A percentile compares a stretch with the other conserved stretches of the same genome.
These are phyloP conservation scores for Cyclostephanos invisitatus DNA, from an alignment of 108 stramenopile genomes.

Conservation along the genomic window DNA sequence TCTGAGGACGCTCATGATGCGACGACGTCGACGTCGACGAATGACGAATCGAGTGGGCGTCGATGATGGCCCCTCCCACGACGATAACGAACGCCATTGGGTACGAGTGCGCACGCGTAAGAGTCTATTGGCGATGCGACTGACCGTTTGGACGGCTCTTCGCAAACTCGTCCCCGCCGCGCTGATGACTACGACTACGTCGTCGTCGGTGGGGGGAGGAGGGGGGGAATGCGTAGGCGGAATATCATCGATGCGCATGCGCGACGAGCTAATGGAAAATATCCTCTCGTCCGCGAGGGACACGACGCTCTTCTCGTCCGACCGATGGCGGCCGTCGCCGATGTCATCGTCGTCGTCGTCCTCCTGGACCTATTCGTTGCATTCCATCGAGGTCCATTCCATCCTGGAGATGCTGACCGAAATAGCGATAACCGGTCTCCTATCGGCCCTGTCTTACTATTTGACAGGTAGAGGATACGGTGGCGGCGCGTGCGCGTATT, in stretches of 20 bases:
- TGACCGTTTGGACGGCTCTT: constrained; percentile 34
- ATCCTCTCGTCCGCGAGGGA: constrained; percentile 23
- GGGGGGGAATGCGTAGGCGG: background rate
- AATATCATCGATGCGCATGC: background rate
- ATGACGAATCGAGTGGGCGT: background rate
- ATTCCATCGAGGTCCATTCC: constrained; percentile 32
- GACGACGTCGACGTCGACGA: background rate
- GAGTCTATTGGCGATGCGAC: constrained; percentile 38
- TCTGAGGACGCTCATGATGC: background rate
- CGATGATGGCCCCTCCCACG: background rate
- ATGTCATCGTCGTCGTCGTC: background rate
- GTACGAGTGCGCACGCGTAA: constrained; percentile 7
- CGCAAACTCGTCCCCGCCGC: constrained; percentile 8
- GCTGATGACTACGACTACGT: background rate
- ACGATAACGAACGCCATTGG: background rate
- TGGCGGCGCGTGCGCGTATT: background rate
- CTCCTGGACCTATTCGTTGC: constrained; percentile 24
- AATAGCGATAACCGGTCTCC: constrained; percentile 22
- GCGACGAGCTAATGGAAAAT: constrained; percentile 7
- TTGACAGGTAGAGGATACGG: background rate
- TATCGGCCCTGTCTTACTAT: background rate
- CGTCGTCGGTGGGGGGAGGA: too few species aligned
- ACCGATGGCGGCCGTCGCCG: too few species aligned
- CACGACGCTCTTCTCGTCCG: constrained; percentile 8
- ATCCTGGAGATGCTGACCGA: constrained; percentile 21